Evolutionary conservation across 306 rosid species (phyloP), one percentile per base, ranked within the genome.

Genomic region (Corylus americana): DNA sequence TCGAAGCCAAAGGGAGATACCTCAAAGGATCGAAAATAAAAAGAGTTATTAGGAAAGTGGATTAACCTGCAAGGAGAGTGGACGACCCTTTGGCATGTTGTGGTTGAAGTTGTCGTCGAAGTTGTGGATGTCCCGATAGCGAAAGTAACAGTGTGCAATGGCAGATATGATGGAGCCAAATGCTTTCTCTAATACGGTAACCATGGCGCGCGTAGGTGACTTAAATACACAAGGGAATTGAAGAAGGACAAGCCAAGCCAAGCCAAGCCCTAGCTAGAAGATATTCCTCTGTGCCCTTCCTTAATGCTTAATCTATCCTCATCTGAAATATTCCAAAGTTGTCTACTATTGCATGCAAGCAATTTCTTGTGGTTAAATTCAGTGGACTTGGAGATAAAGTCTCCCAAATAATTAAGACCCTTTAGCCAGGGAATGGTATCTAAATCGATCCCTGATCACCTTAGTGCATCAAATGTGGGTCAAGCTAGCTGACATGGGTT

Each of bases 41-140:
- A 10, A 42, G 72, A 42, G 5, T 14, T 31, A 42, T 14, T 31
- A 42, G 11, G 70, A 76, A 79, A 76, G 76, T 77, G 55, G 0
- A 31, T 31, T 31, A 81, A 92, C 98, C 98, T 94, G 94, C 74
- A 94, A 85, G 14, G 98, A 90, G 79, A 92, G 86, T 1, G 97
- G 97, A 49, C 89, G 91, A 83, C 91, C 86, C 91, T 86, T 91
- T 0, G 97, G 86, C 97, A 94, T 94, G 71, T 84, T 90, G 81
- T 84, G 45, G 83, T 61, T 51, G 35, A 77, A 69, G 82, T 84
- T 83, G 79, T 79, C 72, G 83, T 67, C 10, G 81, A 18, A 78
- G 55, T 74, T 76, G 17, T 62, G 68, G 62, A 64, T 87, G 51
- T 77, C 53, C 25, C 51, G 89, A 82, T 72, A 51, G 53, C 58